Percentiles rank a stretch among this genome's conserved stretches.
Conservation (phyloP, 2,329 filamentous ascomycete genomes). For the Emmonsiellopsis sp. region DNA sequence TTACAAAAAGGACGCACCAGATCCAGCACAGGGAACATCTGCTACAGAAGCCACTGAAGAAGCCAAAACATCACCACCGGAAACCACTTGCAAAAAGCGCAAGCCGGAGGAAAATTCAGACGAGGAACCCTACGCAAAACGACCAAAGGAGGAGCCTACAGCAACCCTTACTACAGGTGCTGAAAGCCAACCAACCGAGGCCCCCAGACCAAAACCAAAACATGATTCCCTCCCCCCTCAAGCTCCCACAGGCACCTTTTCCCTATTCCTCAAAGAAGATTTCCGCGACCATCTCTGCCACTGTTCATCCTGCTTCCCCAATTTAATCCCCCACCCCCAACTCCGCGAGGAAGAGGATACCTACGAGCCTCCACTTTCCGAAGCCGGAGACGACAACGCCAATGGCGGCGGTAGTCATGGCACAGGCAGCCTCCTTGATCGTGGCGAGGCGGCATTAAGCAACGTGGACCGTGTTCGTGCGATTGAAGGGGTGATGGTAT, state of each 20-base stretch:
- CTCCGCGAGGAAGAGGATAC: conserved; percentile 89
- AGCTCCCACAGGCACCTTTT: conserved; percentile 54
- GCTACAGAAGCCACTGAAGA: not conserved
- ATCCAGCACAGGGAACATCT: not conserved
- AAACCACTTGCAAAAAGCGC: conserved; percentile 50
- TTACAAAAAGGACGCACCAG: conserved; percentile 35
- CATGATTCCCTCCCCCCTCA: conserved; percentile 47
- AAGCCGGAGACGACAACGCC: conserved; percentile 47
- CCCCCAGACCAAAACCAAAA: conserved; percentile 53
- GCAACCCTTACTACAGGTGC: conserved; percentile 49
- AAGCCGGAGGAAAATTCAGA: conserved; percentile 48
- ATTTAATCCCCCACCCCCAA: conserved; percentile 62
- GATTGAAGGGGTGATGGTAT: conserved; percentile 96
- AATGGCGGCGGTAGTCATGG: conserved; percentile 51
- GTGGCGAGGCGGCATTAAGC: conserved; percentile 83
- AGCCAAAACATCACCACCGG: conserved; percentile 10
- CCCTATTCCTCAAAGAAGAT: conserved; percentile 68
- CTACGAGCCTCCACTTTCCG: conserved; percentile 84
- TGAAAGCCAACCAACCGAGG: conserved; percentile 44
- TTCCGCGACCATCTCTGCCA: conserved; percentile 79
- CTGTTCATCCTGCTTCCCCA: conserved; percentile 70
- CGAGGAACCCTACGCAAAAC: conserved; percentile 40
- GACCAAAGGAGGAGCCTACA: conserved; percentile 37
- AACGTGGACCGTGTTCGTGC: conserved; percentile 88
- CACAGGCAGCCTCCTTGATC: conserved; percentile 76